Evolutionary conservation across 2,329 filamentous ascomycete species (phyloP).

Genomic region (Trichoderma harzianum): DNA sequence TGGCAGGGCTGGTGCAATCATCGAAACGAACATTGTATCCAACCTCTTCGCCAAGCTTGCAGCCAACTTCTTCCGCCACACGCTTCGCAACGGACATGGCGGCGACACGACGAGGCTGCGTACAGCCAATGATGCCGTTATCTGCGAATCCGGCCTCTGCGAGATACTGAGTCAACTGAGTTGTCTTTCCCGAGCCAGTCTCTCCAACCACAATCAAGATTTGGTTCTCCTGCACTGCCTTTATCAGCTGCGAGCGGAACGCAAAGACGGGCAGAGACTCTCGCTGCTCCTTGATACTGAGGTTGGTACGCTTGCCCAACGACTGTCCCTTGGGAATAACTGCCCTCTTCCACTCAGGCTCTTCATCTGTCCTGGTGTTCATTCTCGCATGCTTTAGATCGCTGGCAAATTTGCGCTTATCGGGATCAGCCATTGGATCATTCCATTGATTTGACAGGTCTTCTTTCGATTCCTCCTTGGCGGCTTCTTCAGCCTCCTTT

Average conservation of each 20-base stretch:
- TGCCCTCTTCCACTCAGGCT: conserved; percentile 91
- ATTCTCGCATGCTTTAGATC: conserved; percentile 70
- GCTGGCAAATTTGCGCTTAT: conserved; percentile 82
- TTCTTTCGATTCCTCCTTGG: conserved; percentile 72
- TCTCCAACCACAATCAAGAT: conserved; percentile 95
- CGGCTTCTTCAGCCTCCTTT: conserved; percentile 75
- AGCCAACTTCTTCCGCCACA: conserved; percentile 94
- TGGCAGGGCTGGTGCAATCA: conserved; percentile 81
- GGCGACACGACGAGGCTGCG: conserved; percentile 92
- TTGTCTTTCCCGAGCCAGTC: conserved; percentile 96
- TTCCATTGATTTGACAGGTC: conserved; percentile 92
- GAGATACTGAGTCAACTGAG: conserved; percentile 91
- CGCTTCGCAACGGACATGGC: conserved; percentile 97
- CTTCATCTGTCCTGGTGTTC: conserved; percentile 59
- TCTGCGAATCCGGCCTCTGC: conserved; percentile 89
- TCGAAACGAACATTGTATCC: conserved; percentile 98
- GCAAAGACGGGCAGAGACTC: conserved; percentile 85
- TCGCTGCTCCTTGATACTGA: conserved; percentile 94
- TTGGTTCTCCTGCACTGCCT: conserved; percentile 84
- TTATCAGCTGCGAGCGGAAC: conserved; percentile 82
- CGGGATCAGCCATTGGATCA: conserved; percentile 87
- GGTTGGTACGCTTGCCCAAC: conserved; percentile 78
- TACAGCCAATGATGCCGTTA: conserved; percentile 88
- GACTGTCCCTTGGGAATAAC: conserved; percentile 76
- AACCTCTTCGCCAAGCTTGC: conserved; percentile 84